A percentile compares a stretch with the other conserved stretches of the same genome.
phyloP scores from a whole-genome alignment of 345 rosid species.

The Pistacia vera region DNA sequence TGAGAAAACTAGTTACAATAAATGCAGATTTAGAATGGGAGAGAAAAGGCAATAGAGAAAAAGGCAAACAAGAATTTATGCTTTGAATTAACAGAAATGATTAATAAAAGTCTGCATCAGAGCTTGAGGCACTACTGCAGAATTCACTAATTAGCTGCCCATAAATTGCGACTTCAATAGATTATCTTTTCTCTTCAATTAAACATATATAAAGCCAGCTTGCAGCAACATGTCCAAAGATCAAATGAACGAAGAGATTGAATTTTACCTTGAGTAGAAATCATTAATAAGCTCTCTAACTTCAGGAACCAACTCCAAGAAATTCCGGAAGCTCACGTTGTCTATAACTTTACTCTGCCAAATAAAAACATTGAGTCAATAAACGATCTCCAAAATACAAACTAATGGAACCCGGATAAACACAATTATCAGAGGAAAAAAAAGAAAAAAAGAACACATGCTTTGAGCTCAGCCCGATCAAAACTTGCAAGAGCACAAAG shows the following conservation, averaged over 20 bases:
- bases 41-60: not conserved
- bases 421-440: not conserved
- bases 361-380: slow-evolving; percentile 27
- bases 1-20: not conserved
- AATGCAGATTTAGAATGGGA: not conserved
- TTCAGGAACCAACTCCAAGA: slow-evolving; percentile 98
- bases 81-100: not conserved
- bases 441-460: slow-evolving; percentile 27
- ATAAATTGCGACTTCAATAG: not conserved
- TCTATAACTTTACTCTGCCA: slow-evolving; percentile 93
- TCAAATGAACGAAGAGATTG: slow-evolving; percentile 8
- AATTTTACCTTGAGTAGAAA: slow-evolving; percentile 84
- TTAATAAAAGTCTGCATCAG: not conserved
- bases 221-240: slow-evolving; percentile 2
- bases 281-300: slow-evolving; percentile 96
- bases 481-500: slow-evolving; percentile 98
- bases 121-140: not conserved
- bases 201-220: not conserved
- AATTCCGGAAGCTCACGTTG: slow-evolving; percentile 85
- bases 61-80: not conserved
- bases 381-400: slow-evolving; percentile 9
- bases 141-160: not conserved
- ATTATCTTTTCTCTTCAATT: not conserved
- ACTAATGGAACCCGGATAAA: not conserved
- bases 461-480: slow-evolving; percentile 95